These are phyloP conservation scores for Gracilaria caudata DNA, from an alignment of 23 red algal genomes.

Conservation along the genomic window DNA sequence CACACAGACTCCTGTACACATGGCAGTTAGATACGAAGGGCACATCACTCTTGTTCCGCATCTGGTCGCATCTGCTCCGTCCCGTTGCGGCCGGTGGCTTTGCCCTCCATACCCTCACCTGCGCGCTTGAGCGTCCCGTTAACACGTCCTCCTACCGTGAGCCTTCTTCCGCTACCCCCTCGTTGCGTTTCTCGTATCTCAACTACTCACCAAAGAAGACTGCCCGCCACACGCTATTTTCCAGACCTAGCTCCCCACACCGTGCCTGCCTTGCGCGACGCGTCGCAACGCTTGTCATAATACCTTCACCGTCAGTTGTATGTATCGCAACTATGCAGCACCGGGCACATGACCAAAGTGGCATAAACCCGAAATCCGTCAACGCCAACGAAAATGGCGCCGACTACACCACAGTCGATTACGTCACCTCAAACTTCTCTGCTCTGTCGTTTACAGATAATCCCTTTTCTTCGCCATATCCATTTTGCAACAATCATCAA, in stretches of 20 bases:
- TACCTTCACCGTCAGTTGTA: not conserved
- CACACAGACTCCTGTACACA: not conserved
- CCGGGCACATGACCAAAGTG: slow-evolving; percentile 28
- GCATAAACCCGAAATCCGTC: slow-evolving; percentile 17
- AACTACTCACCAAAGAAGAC: not conserved
- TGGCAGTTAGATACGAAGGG: not conserved
- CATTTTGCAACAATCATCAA: slow-evolving; percentile 16
- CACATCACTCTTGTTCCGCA: not conserved
- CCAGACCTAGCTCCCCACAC: not conserved
- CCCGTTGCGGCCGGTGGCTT: not conserved
- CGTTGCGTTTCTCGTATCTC: not conserved
- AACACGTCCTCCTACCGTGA: too few species aligned
- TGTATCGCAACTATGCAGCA: slow-evolving; percentile 19
- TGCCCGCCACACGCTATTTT: not conserved
- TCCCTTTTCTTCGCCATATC: not conserved
- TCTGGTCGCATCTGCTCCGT: not conserved
- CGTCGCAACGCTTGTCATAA: slow-evolving; percentile 14
- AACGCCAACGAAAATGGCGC: not conserved
- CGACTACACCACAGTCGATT: slow-evolving; percentile 5
- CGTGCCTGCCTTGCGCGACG: not conserved
- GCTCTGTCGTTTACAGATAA: slow-evolving; percentile 15
- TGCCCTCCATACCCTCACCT: not conserved
- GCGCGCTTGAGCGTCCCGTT: too few species aligned
- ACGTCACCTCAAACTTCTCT: not conserved
- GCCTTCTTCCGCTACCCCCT: not conserved